Evolutionary conservation across 345 rosid genomes (phyloP).

Genomic region (Arabidopsis suecica): DNA sequence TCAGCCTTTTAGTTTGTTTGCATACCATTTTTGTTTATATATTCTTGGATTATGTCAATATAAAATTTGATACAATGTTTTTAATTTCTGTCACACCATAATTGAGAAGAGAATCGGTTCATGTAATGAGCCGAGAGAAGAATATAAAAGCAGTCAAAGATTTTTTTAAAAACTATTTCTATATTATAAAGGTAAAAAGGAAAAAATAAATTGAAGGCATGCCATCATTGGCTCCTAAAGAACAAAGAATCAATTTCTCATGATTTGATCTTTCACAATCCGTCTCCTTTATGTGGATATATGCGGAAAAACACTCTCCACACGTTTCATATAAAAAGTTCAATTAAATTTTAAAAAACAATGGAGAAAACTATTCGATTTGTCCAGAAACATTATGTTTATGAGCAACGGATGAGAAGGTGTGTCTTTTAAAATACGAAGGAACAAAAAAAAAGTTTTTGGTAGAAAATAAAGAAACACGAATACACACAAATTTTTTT

Average conservation of each 20-base stretch:
- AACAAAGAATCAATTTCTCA: slow-evolving; percentile 38
- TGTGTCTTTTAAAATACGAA: no score
- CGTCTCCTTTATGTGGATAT: slow-evolving; percentile 37
- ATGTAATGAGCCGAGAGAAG: slow-evolving; percentile 23
- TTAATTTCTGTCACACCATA: slow-evolving; percentile 12
- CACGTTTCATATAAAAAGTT: slow-evolving; percentile 11
- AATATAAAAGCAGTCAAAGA: slow-evolving; percentile 42
- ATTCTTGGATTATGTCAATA: no score
- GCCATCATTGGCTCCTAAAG: slow-evolving; percentile 42
- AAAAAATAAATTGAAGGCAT: slow-evolving; percentile 6
- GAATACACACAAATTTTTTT: no score
- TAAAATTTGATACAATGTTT: background rate
- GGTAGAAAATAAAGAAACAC: no score
- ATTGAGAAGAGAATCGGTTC: slow-evolving; percentile 37
- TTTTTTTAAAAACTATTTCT: slow-evolving; percentile 23
- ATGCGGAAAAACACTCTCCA: slow-evolving; percentile 41
- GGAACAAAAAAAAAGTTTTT: no score
- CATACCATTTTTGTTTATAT: no score
- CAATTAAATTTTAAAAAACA: background rate
- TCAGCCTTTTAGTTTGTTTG: background rate
- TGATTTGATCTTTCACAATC: slow-evolving; percentile 39
- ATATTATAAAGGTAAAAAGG: slow-evolving; percentile 18
- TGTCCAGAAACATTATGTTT: background rate
- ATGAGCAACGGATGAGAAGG: no score
- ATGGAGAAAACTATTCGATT: slow-evolving; percentile 7